Evolutionary conservation across 495 filamentous ascomycete species (phyloP), one percentile per base, ranked within the genome.

Genomic region (Tirmania nivea): DNA sequence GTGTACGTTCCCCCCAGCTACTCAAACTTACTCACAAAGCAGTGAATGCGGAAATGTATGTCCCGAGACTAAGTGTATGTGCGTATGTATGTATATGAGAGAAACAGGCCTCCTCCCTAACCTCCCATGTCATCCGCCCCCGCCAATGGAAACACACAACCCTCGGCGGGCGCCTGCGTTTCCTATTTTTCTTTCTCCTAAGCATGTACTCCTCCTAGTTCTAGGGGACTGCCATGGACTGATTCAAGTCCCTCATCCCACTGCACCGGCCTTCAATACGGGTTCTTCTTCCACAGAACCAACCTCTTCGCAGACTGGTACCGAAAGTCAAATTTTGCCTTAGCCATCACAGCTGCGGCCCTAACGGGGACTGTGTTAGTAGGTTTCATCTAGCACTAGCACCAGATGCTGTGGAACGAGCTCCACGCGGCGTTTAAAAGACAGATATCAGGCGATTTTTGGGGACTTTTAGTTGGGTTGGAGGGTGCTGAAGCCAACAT

Each of bases 151-250:
- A 53, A 17, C 50, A 59, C 17, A 63, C 60, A 10, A 53, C 60
- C 3, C 56, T 56, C 60, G 60, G 60, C 36, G 60, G 60, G 11
- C 53, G 59, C 14, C 54, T 63, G 47, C 60, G 60, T 10, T 63
- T 63, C 37, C 55, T 63, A 19, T 21, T 63, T 16, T 63, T 62
- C 49, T 63, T 52, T 35, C 56, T 53, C 10, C 56, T 62, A 39
- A 51, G 56, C 1, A 45, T 48, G 10, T 63, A 62, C 51, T 50
- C 56, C 1, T 39, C 54, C 16, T 63, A 52, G 54, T 62, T 59
- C 60, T 62, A 56, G 60, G 62, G 55, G 19, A 45, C 39, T 1
- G 60, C 56, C 1, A 35, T 63, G 10, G 50, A 63, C 17, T 12
- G 14, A 0, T 45, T 56, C 34, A 35, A 21, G 11, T 17, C 19